Conservation (phyloP, 2,329 filamentous ascomycete genomes). For the Ceratocystis colombiana region DNA sequence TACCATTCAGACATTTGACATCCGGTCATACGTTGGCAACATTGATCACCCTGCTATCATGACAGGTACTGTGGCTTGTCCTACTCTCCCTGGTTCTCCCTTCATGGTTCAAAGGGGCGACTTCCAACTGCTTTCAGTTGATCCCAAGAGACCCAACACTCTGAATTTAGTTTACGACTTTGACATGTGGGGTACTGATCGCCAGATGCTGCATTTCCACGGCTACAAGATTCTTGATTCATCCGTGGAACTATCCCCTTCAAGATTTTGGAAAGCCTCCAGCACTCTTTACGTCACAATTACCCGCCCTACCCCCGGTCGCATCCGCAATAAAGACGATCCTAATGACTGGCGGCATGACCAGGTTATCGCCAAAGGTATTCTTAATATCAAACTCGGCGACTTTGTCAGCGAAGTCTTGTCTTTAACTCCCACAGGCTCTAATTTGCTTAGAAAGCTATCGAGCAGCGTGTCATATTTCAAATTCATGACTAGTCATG, state of each 20-base stretch:
- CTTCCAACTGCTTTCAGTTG: constrained; percentile 47
- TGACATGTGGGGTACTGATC: constrained; percentile 46
- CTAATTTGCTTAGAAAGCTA: constrained; percentile 37
- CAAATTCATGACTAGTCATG: constrained; percentile 43
- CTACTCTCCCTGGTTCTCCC: constrained; percentile 45
- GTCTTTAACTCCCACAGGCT: constrained; percentile 44
- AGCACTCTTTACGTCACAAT: constrained; percentile 54
- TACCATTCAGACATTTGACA: constrained; percentile 48
- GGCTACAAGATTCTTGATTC: constrained; percentile 55
- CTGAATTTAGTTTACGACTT: constrained; percentile 53
- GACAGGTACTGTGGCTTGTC: constrained; percentile 50
- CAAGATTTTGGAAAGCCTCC: constrained; percentile 51
- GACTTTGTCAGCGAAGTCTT: constrained; percentile 48
- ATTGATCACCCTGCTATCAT: constrained; percentile 44
- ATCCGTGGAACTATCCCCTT: constrained; percentile 46
- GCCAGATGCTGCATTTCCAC: constrained; percentile 46
- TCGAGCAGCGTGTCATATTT: constrained; percentile 43
- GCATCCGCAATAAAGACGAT: constrained; percentile 30
- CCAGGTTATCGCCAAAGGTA: constrained; percentile 46
- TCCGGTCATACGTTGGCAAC: constrained; percentile 38
- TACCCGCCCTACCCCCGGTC: constrained; percentile 32
- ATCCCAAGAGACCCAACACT: constrained; percentile 46
- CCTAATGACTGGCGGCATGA: constrained; percentile 37
- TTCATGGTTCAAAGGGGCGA: constrained; percentile 50
- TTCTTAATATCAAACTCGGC: constrained; percentile 44